Base-by-base conservation (phyloP, 208 protist species). In the Vickermania spadyakhi region DNA sequence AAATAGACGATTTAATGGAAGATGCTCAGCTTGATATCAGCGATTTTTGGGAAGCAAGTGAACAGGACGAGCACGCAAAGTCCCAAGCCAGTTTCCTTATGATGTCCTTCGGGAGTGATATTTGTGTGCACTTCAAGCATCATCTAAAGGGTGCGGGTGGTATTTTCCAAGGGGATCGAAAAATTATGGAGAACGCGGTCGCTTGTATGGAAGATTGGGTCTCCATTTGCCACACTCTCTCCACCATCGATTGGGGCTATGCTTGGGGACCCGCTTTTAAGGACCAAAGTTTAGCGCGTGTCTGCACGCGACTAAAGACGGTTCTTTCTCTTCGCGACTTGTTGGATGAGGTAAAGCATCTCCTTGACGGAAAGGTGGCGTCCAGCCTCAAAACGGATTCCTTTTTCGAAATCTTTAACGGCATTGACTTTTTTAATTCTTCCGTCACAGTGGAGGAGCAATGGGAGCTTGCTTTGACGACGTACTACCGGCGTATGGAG, bases 1-100 rank as follows among this genome's bases (percentile, higher is more conserved):
- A 87, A 53, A 53, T 96, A 0, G 63, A 66, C 13, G 86, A 92
- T 50, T 31, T 90, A 7, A 68, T 96, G 2, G 89, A 96, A 60
- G 85, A 93, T 7, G 69, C 77, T 26, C 75, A 91, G 61, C 42
- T 89, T 31, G 42, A 75, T 42, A 91, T 96, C 64, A 79, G 61
- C 49, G 86, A 93, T 25, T 91, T 86, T 72, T 96, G 86, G 84
- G 77, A 69, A 49, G 86, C 86, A 64, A 89, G 81, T 73, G 73
- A 78, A 22, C 83, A 93, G 68, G 84, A 93, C 62, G 66, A 79
- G 41, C 81, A 86, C 60, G 71, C 81, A 7, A 74, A 75, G 31
- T 70, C 82, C 11, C 71, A 93, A 31, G 61, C 68, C 7, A 73
- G 76, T 5, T 93, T 91, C 59, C 70, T 96, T 21, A 84, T 96